Evolutionary conservation across 164 flowering plant genomes (phyloP), one percentile per base, ranked within the genome.

Genomic region (Nymphaea colorata): DNA sequence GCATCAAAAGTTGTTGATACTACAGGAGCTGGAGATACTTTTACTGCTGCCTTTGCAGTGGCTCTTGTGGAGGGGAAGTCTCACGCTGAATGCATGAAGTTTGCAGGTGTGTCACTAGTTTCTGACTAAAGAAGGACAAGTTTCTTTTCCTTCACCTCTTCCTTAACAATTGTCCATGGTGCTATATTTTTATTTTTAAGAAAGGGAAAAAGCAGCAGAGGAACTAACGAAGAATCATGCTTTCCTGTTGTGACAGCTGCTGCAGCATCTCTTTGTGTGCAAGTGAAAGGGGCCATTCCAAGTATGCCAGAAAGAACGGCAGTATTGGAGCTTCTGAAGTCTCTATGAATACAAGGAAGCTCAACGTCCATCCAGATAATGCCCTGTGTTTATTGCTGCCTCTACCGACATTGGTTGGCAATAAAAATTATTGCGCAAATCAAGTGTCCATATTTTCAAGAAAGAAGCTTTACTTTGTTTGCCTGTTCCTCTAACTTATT

Each of bases 11-110:
- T 91, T 41, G 60, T 91, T 11, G 99, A 91, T 71, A 91, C 99
- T 42, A 94, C 99, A 51, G 99, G 99, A 66, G 99, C 99, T 57
- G 99, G 99, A 43, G 98, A 91, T 78, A 91, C 98, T 47, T 94
- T 90, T 53, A 94, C 99, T 14, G 92, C 99, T 68, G 89, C 99
- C 65, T 94, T 88, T 79, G 91, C 99, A 0, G 98, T 94, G 71
- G 95, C 96, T 69, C 76, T 83, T 67, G 92, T 88, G 15, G 97
- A 91, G 85, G 96, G 97, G 61, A 88, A 83, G 76, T 81, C 96
- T 61, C 79, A 70, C 75, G 70, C 70, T 75, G 91, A 88, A 69
- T 84, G 91, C 80, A 71, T 94, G 80, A 82, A 80, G 77, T 91
- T 91, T 87, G 96, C 98, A 44, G 97, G 96, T 94, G 79, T 62